These are phyloP conservation scores for Zygotorulaspora danielsina DNA, from an alignment of 805 yeast genomes.

Conservation along the genomic window DNA sequence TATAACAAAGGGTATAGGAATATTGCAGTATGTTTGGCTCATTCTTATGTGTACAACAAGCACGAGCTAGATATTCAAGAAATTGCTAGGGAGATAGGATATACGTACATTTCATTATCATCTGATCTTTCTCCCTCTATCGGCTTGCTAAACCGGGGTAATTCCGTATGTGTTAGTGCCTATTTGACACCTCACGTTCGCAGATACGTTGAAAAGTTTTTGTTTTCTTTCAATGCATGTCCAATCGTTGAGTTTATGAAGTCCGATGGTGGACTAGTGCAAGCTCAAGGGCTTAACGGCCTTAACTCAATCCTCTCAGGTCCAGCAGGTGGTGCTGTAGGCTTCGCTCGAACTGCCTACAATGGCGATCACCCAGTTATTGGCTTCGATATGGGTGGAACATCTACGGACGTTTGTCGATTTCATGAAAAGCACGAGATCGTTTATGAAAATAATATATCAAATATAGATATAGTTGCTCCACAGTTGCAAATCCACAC, in stretches of 20 bases:
- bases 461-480: constrained; percentile 75
- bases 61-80: constrained; percentile 61
- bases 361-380: constrained; percentile 56
- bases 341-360: constrained; percentile 78
- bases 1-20: constrained; percentile 58
- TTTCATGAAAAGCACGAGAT: constrained; percentile 66
- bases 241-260: constrained; percentile 77
- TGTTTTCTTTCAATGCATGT: constrained; percentile 54
- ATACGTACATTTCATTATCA: constrained; percentile 62
- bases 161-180: constrained; percentile 74
- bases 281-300: constrained; percentile 78
- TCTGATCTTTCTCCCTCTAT: constrained; percentile 72
- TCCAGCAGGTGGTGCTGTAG: constrained; percentile 97
- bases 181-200: constrained; percentile 74
- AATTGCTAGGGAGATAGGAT: constrained; percentile 62
- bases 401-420: constrained; percentile 79
- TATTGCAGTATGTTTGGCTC: constrained; percentile 66
- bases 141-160: constrained; percentile 66
- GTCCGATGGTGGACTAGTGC: constrained; percentile 90
- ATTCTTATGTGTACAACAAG: constrained; percentile 64
- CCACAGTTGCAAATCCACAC: constrained; percentile 80
- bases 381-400: constrained; percentile 89
- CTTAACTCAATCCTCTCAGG: constrained; percentile 85
- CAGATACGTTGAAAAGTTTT: constrained; percentile 58
- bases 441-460: constrained; percentile 78